phyloP scores from a whole-genome alignment of 257 asterid genomes.

The Jaltomata sinuosa region DNA sequence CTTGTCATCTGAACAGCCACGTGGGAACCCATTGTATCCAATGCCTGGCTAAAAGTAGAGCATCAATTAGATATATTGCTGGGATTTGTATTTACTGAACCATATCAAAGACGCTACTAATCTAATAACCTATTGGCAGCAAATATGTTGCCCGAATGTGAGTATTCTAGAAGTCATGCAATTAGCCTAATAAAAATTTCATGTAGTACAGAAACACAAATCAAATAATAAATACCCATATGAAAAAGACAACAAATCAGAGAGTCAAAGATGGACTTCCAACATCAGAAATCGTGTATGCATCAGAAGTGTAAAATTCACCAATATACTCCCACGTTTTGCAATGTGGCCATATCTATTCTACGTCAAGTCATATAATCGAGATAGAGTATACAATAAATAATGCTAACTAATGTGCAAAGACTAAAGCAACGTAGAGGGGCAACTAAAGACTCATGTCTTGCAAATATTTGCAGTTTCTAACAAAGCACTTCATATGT shows the following conservation, averaged over 20 bases:
- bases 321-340: neutral
- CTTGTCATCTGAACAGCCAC: slow-evolving; percentile 92
- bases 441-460: neutral
- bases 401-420: neutral
- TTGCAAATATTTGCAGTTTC: neutral
- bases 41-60: slow-evolving; percentile 37
- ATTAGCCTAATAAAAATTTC: neutral
- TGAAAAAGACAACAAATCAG: neutral
- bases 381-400: neutral
- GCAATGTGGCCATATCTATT: neutral
- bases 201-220: neutral
- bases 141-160: neutral
- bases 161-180: neutral
- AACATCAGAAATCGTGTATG: neutral
- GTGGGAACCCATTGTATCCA: slow-evolving; percentile 96
- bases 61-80: slow-evolving; percentile 2
- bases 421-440: neutral
- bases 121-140: neutral
- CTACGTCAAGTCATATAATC: neutral
- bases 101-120: neutral
- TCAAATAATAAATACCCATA: neutral
- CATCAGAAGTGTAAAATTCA: neutral
- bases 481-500: neutral
- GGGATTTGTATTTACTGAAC: too few relatives aligned
- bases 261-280: neutral